Evolutionary conservation across 2,329 filamentous ascomycete genomes (phyloP).

Genomic region (Claviceps sp.): DNA sequence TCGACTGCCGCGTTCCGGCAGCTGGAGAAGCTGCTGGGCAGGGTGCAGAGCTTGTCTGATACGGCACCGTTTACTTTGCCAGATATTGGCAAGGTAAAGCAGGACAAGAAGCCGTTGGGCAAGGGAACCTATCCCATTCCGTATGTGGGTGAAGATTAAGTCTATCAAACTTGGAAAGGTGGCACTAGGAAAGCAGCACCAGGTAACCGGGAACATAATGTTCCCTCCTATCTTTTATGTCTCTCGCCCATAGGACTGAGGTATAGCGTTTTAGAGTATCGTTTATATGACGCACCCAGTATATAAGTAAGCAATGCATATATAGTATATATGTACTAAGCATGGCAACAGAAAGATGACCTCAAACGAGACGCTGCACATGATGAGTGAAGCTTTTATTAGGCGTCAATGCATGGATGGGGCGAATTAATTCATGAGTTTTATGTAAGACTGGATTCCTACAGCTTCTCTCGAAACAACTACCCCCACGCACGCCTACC

Average conservation of each 20-base stretch:
- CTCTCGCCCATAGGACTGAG: too few relatives aligned
- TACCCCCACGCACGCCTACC: not conserved
- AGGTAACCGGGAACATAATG: too few relatives aligned
- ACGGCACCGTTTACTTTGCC: conserved; percentile 23
- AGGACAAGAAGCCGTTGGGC: conserved; percentile 10
- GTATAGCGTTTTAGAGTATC: too few relatives aligned
- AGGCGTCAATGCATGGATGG: not conserved
- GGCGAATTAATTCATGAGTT: not conserved
- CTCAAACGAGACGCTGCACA: not conserved
- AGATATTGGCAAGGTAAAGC: conserved; percentile 8
- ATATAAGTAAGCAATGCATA: not conserved
- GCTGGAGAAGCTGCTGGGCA: conserved; percentile 61
- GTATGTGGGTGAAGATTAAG: conserved; percentile 4
- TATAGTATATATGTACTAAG: not conserved
- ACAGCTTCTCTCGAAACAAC: not conserved
- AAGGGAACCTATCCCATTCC: conserved; percentile 13
- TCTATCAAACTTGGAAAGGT: too few relatives aligned
- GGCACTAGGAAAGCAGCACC: too few relatives aligned
- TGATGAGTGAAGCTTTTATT: not conserved
- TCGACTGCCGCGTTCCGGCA: conserved; percentile 57
- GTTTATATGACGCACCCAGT: not conserved
- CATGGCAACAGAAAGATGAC: too few relatives aligned
- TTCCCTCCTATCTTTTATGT: too few relatives aligned
- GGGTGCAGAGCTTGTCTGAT: conserved; percentile 42
- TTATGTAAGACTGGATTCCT: too few relatives aligned